Base-by-base conservation (phyloP, 495 filamentous ascomycete genomes). In the Neurospora sp. region DNA sequence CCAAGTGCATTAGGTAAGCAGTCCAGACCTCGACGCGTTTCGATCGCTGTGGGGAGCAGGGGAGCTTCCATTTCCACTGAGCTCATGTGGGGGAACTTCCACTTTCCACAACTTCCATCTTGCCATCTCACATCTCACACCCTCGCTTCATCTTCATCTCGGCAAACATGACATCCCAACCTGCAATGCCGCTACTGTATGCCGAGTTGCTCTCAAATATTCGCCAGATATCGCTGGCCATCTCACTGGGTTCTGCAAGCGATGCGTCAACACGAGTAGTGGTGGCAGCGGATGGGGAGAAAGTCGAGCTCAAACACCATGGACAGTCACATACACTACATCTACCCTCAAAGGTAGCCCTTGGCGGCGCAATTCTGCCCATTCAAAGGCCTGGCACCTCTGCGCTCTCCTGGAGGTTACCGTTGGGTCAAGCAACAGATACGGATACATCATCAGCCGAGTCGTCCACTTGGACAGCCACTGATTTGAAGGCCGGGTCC, bases 181-280 rank as follows among this genome's bases (percentile, higher is more conserved):
- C 24, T 62, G 4, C 21, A 54, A 19, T 17, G 5, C 54, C 54
- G 15, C 54, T 62, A 5, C 84, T 97, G 24, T 94, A 98, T 78
- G 93, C 94, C 19, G 96, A 99, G 85, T 88, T 96, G 0, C 86
- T 98, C 5, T 85, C 90, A 73, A 93, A 97, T 78, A 96, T 99
- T 76, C 90, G 91, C 15, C 92, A 94, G 80, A 86, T 97, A 62
- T 92, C 92, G 5, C 83, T 97, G 24, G 91, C 90, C 73, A 89
- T 90, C 5, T 89, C 90, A 0, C 84, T 96, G 3, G 84, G 86
- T 17, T 86, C 87, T 3, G 81, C 84, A 3, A 78, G 84, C 28
- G 83, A 81, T 40, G 69, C 74, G 21, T 78, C 78, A 36, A 89
- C 90, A 24, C 84, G 80, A 71, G 85, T 85, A 39, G 75, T 80